These are phyloP conservation scores for Tephrocybe sp. DNA, from an alignment of 768 basidiomycete species.

Conservation along the genomic window DNA sequence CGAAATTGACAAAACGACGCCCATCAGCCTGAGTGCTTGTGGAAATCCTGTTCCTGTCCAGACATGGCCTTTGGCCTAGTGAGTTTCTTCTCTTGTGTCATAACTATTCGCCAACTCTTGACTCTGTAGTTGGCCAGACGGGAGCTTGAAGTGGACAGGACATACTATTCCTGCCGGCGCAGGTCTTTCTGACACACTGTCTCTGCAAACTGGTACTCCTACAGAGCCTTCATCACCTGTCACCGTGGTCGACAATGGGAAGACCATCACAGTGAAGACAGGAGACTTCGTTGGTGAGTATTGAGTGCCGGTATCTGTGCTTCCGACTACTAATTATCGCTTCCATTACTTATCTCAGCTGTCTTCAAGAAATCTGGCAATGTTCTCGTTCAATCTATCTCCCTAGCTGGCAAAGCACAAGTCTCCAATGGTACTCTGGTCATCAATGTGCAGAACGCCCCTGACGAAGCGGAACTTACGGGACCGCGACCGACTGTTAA, in stretches of 20 bases:
- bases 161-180: conserved; percentile 31
- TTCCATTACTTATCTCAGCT: conserved; percentile 17
- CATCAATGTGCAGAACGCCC: conserved; percentile 30
- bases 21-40: conserved; percentile 19
- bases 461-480: conserved; percentile 31
- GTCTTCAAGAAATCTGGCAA: conserved; percentile 31
- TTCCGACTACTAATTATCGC: neutral
- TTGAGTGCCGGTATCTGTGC: neutral
- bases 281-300: conserved; percentile 30
- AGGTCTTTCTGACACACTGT: conserved; percentile 22
- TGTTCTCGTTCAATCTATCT: conserved; percentile 28
- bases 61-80: conserved; percentile 39
- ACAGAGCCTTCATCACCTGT: conserved; percentile 30
- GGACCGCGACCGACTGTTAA: conserved; percentile 22
- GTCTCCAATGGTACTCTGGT: conserved; percentile 30
- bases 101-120: neutral
- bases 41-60: conserved; percentile 26
- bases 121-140: conserved; percentile 34
- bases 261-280: conserved; percentile 29
- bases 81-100: conserved; percentile 12
- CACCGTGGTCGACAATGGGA: conserved; percentile 23
- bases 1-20: conserved; percentile 34
- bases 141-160: conserved; percentile 38
- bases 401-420: conserved; percentile 24
- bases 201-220: conserved; percentile 29